phyloP scores from a whole-genome alignment of 306 rosid genomes.

The Phaseolus lunatus region DNA sequence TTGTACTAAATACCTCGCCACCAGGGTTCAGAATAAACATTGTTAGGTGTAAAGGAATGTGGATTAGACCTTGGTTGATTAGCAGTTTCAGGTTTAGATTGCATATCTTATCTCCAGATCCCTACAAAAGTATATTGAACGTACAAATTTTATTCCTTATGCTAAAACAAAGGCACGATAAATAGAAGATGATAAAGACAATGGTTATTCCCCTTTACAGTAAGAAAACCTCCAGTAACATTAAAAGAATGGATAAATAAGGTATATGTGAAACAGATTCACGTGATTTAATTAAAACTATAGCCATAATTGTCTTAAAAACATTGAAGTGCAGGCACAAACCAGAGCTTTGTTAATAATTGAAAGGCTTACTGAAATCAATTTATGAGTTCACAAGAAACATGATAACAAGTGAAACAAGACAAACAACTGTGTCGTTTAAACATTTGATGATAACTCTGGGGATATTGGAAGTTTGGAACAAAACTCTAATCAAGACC shows the following conservation, averaged over 20 bases:
- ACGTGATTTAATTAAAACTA: constrained; percentile 7
- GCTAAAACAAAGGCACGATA: constrained; percentile 1
- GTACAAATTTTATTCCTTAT: constrained; percentile 12
- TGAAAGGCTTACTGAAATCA: constrained; percentile 11
- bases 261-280: constrained; percentile 24
- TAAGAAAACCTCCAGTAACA: neutral
- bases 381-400: constrained; percentile 2
- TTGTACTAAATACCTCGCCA: constrained; percentile 68
- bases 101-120: constrained; percentile 68
- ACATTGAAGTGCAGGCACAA: neutral
- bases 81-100: constrained; percentile 63
- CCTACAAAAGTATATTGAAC: constrained; percentile 37
- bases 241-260: constrained; percentile 23
- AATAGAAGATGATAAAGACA: constrained; percentile 16
- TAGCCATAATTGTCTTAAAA: neutral
- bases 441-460: neutral
- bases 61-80: constrained; percentile 54
- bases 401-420: neutral
- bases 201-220: neutral
- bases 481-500: no score
- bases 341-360: neutral
- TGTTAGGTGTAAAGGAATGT: constrained; percentile 53
- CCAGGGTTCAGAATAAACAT: constrained; percentile 78
- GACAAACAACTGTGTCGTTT: neutral
- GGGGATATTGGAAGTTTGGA: neutral